Conservation (phyloP, 2,329 filamentous ascomycete genomes). For the Fragosphaeria purpurea region DNA sequence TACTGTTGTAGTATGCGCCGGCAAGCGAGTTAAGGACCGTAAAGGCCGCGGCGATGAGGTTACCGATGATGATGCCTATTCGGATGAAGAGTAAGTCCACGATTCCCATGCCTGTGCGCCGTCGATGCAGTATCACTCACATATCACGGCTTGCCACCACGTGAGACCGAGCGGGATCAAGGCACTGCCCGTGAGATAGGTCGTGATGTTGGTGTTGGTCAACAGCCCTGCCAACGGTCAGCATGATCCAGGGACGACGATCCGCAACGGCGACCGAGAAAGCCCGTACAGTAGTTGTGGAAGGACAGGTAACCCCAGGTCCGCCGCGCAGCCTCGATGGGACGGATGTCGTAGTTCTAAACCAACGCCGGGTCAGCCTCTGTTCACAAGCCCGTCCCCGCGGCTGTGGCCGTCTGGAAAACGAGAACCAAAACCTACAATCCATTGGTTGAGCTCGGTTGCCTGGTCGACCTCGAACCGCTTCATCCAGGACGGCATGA, state of each 20-base stretch:
- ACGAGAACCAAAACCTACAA: background rate
- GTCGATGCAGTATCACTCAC: too few relatives aligned
- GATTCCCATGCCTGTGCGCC: too few relatives aligned
- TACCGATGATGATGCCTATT: slow-evolving; percentile 27
- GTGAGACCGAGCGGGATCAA: slow-evolving; percentile 30
- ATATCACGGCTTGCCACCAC: slow-evolving; percentile 33
- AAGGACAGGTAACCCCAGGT: slow-evolving; percentile 36
- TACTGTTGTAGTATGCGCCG: slow-evolving; percentile 31
- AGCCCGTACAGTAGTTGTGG: too few relatives aligned
- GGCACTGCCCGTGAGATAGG: slow-evolving; percentile 30
- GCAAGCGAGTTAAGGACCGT: slow-evolving; percentile 34
- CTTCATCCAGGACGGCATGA: slow-evolving; percentile 3
- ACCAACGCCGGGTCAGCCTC: too few relatives aligned
- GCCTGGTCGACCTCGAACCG: slow-evolving; percentile 5
- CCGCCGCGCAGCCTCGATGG: slow-evolving; percentile 30
- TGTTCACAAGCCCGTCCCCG: too few relatives aligned
- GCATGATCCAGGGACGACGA: background rate
- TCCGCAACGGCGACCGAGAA: too few relatives aligned
- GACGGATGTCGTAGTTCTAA: slow-evolving; percentile 41
- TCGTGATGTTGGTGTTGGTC: slow-evolving; percentile 34
- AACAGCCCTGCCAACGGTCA: slow-evolving; percentile 27
- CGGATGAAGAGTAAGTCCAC: too few relatives aligned
- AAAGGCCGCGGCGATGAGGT: slow-evolving; percentile 27
- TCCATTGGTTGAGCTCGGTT: slow-evolving; percentile 3
- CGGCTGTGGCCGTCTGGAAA: too few relatives aligned